These are phyloP conservation scores for Aurantiochytrium sp. DNA, from an alignment of 108 stramenopile genomes.

Conservation along the genomic window DNA sequence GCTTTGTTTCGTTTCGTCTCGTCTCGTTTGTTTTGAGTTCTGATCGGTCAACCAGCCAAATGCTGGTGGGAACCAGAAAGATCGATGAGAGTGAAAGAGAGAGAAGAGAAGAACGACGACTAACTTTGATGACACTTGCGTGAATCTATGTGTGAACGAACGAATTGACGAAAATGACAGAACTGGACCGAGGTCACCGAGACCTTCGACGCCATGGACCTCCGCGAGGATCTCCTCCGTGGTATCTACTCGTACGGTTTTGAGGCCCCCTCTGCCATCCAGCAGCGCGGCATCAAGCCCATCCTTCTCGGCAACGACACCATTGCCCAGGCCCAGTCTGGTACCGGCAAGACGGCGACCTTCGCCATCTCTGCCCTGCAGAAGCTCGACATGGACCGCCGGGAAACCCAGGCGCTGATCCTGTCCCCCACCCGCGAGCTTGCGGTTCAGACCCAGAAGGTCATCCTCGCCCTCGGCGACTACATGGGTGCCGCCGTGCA, in stretches of 20 bases:
- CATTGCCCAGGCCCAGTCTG: conserved; percentile 64
- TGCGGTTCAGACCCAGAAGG: conserved; percentile 98
- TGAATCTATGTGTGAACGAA: not conserved
- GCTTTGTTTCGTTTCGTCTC: too few relatives aligned
- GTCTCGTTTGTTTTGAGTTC: too few relatives aligned
- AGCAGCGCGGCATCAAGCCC: conserved; percentile 59
- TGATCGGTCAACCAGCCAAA: too few relatives aligned
- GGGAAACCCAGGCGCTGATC: conserved; percentile 91
- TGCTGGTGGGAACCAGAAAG: too few relatives aligned
- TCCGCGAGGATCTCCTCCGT: conserved; percentile 55
- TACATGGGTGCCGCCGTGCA: conserved; percentile 96
- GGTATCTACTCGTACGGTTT: conserved; percentile 63
- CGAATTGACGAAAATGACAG: not conserved
- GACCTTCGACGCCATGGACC: conserved; percentile 60
- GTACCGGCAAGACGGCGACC: conserved; percentile 63
- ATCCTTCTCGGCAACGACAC: conserved; percentile 54
- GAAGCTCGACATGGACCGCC: conserved; percentile 75
- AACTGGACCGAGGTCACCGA: conserved; percentile 31
- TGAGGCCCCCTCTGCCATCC: conserved; percentile 63
- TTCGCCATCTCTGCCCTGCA: conserved; percentile 95
- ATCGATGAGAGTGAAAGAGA: not conserved
- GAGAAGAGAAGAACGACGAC: not conserved
- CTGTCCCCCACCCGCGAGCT: conserved; percentile 98
- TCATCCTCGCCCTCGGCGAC: conserved; percentile 93
- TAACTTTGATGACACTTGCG: not conserved